These are phyloP conservation scores for Fragaria ananassa DNA, from an alignment of 306 rosid species.

Conservation along the genomic window DNA sequence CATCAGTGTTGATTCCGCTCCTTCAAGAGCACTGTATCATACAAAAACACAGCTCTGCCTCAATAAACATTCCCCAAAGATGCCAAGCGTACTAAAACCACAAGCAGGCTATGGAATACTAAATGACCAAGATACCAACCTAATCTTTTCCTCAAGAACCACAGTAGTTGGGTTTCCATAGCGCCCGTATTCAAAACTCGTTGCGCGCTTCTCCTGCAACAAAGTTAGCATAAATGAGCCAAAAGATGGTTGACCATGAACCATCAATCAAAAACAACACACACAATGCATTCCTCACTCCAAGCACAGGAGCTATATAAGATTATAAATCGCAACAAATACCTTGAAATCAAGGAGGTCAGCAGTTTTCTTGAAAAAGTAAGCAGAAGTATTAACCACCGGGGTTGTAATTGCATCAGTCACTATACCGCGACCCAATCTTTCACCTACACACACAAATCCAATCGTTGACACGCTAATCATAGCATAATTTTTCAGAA, in stretches of 20 bases:
- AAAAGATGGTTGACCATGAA: neutral
- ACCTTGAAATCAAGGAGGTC: slow-evolving; percentile 92
- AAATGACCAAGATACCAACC: slow-evolving; percentile 40
- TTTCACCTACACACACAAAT: slow-evolving; percentile 54
- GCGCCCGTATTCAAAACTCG: slow-evolving; percentile 89
- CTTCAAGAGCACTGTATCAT: slow-evolving; percentile 76
- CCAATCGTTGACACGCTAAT: slow-evolving; percentile 20
- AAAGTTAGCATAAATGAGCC: slow-evolving; percentile 5
- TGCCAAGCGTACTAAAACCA: neutral
- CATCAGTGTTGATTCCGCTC: slow-evolving; percentile 89
- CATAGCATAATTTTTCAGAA: slow-evolving; percentile 10
- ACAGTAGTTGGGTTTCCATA: slow-evolving; percentile 93
- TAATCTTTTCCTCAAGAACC: slow-evolving; percentile 87
- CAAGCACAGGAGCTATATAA: neutral
- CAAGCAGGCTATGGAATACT: neutral
- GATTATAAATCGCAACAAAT: neutral
- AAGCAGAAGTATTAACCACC: slow-evolving; percentile 83
- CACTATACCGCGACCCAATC: slow-evolving; percentile 78
- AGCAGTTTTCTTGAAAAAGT: slow-evolving; percentile 70
- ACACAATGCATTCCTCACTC: neutral
- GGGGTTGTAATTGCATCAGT: slow-evolving; percentile 94
- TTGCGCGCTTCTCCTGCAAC: slow-evolving; percentile 70
- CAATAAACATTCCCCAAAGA: slow-evolving; percentile 15
- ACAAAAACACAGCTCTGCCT: neutral
- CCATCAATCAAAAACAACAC: neutral